Evolutionary conservation across 345 rosid species (phyloP), one percentile per base, ranked within the genome.

Genomic region (rapeseed (Brassica napus)): DNA sequence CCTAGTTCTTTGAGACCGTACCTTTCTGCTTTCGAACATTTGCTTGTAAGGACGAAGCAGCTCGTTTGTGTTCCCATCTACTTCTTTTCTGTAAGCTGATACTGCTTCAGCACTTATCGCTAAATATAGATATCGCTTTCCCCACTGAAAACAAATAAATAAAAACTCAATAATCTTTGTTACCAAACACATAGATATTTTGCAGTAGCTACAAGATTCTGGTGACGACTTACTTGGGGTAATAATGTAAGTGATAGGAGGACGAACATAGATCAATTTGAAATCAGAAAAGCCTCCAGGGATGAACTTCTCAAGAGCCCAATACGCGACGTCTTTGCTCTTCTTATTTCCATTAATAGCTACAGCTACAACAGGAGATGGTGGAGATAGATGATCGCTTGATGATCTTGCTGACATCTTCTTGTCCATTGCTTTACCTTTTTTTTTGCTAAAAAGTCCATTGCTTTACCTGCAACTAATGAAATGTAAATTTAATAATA

Each of bases 31-130:
- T 65, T 85, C 82, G 73, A 90, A 91, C 78, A 92, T 81, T 69
- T 82, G 86, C 83, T 84, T 90, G 81, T 77, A 90, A 73, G 97
- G 95, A 73, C 84, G 89, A 75, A 94, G 87, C 82, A 73, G 65
- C 78, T 86, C 88, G 49, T 52, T 80, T 5, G 86, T 75, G 85
- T 84, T 85, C 92, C 89, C 88, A 62, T 88, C 89, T 44, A 83
- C 65, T 80, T 94, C 97, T 84, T 91, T 83, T 87, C 28, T 92
- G 71, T 91, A 92, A 64, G 97, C 97, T 77, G 85, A 76, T 9
- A 89, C 94, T 34, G 92, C 86, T 44, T 91, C 97, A 1, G 92
- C 91, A 44, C 94, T 87, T 66, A 89, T 89, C 86, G 90, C 89
- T 72, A 93, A 73, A 73, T 75, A 94, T 42, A 9, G 97, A 91